A percentile compares a stretch with the other conserved stretches of the same genome.
Evolutionary conservation across 2,329 filamentous ascomycete genomes (phyloP).

Genomic region (Curvularia sp.): DNA sequence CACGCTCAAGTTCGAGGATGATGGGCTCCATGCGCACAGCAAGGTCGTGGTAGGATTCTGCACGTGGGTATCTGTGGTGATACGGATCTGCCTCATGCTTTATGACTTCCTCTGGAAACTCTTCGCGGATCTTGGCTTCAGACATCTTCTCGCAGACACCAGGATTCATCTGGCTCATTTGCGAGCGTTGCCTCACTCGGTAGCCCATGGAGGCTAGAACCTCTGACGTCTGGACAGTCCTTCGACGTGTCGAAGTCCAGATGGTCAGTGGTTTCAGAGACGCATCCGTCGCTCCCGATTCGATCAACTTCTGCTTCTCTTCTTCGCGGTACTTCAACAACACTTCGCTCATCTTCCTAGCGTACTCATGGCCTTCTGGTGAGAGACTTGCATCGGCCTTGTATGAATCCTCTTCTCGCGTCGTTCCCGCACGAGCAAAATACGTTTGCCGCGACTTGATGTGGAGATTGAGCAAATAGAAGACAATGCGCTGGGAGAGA

Average conservation of each 20-base stretch:
- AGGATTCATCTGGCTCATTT: slow-evolving; percentile 97
- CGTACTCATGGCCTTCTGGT: slow-evolving; percentile 79
- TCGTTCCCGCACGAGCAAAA: slow-evolving; percentile 86
- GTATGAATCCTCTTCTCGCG: slow-evolving; percentile 88
- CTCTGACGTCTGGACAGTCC: slow-evolving; percentile 89
- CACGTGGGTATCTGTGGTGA: slow-evolving; percentile 92
- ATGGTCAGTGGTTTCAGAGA: slow-evolving; percentile 83
- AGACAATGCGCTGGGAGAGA: slow-evolving; percentile 94
- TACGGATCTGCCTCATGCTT: slow-evolving; percentile 96
- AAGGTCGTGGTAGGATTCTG: slow-evolving; percentile 98
- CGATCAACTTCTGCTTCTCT: slow-evolving; percentile 74
- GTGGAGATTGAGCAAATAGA: slow-evolving; percentile 96
- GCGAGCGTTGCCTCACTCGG: slow-evolving; percentile 87
- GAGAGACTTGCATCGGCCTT: slow-evolving; percentile 88
- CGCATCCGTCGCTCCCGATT: slow-evolving; percentile 70
- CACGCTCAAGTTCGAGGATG: slow-evolving; percentile 94
- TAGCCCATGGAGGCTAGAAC: slow-evolving; percentile 81
- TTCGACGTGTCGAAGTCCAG: slow-evolving; percentile 91
- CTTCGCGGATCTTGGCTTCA: slow-evolving; percentile 77
- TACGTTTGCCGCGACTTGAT: slow-evolving; percentile 95
- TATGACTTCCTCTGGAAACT: slow-evolving; percentile 88
- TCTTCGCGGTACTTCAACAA: slow-evolving; percentile 83
- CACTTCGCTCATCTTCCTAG: slow-evolving; percentile 72
- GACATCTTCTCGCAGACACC: slow-evolving; percentile 95
- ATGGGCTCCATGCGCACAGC: slow-evolving; percentile 98